These are phyloP conservation scores for Sclerotinia sclerotiorum DNA, from an alignment of 2,329 filamentous ascomycete species.

Conservation along the genomic window DNA sequence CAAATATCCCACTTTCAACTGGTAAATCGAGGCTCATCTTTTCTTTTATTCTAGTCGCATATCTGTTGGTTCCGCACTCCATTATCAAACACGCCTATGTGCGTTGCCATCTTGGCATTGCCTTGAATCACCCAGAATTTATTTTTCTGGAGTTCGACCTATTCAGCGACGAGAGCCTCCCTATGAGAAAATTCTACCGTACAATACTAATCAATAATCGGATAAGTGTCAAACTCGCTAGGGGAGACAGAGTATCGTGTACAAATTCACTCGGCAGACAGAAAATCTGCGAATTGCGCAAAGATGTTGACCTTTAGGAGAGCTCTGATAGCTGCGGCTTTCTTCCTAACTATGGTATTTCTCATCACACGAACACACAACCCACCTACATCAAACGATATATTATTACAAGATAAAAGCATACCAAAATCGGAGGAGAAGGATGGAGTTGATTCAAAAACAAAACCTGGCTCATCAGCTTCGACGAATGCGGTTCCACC, in stretches of 20 bases:
- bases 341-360: slow-evolving; percentile 68
- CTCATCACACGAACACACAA: slow-evolving; percentile 63
- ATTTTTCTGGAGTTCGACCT: slow-evolving; percentile 2
- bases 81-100: slow-evolving; percentile 20
- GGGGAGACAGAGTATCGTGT: neutral
- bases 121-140: slow-evolving; percentile 2
- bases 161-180: neutral
- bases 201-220: neutral
- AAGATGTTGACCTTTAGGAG: slow-evolving; percentile 77
- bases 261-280: slow-evolving; percentile 15
- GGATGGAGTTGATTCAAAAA: slow-evolving; percentile 12
- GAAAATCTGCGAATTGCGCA: slow-evolving; percentile 33
- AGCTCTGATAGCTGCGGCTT: slow-evolving; percentile 68
- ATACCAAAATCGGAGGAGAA: slow-evolving; percentile 3
- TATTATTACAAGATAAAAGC: slow-evolving; percentile 15
- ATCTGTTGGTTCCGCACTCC: slow-evolving; percentile 16
- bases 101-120: slow-evolving; percentile 20
- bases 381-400: slow-evolving; percentile 25
- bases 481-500: slow-evolving; percentile 24
- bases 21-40: slow-evolving; percentile 1
- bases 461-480: slow-evolving; percentile 21
- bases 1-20: neutral
- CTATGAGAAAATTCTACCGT: neutral
- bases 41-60: neutral
- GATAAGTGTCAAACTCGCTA: slow-evolving; percentile 4